Evolutionary conservation across 768 basidiomycete species (phyloP), one percentile per base, ranked within the genome.

Genomic region (Tylopilus sp.): DNA sequence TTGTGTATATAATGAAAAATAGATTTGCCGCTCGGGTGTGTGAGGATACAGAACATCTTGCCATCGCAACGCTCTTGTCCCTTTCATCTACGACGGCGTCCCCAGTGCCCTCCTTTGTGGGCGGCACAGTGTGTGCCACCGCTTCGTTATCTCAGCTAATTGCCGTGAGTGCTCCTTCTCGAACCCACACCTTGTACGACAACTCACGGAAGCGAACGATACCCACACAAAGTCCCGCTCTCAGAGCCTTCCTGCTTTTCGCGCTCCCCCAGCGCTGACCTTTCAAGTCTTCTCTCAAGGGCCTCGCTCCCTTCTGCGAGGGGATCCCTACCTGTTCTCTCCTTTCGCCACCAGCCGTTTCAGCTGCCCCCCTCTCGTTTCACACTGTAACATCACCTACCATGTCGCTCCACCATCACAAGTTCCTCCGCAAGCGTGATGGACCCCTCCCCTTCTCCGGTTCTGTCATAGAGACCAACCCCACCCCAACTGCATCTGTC

Each of bases 401-500:
- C 51, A 68, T 68, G 67, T 49, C 58, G 25, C 35, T 44, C 28
- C 43, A 28, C 11, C 26, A 28, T 10, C 47, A 44, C 44, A 56
- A n/a, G 20, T 5, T 30, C 4, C 28, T 53, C 21, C 65, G 52
- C 18, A 51, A 43, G 33, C 67, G 62, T 22, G 54, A 51, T 46
- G 53, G 13, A 21, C 36, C 12, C 40, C 22, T 61, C 20, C 55
- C 54, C 10, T 6, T 57, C 13, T 64, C 56, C 3, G 68, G 67
- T 22, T 63, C 67, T 39, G 22, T 67, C 44, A 49, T 63, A 7
- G 64, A 50, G 43, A 56, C 57, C 41, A 3, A 59, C 33, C 59
- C 69, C 9, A 51, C 57, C 4, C 66, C 68, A 6, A 69, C 67
- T 5, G 64, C 21, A 7, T 62, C 68, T 17, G 30, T 25, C 6